Conservation (phyloP, 2,329 filamentous ascomycete species). For the Coniochaeta sp. region DNA sequence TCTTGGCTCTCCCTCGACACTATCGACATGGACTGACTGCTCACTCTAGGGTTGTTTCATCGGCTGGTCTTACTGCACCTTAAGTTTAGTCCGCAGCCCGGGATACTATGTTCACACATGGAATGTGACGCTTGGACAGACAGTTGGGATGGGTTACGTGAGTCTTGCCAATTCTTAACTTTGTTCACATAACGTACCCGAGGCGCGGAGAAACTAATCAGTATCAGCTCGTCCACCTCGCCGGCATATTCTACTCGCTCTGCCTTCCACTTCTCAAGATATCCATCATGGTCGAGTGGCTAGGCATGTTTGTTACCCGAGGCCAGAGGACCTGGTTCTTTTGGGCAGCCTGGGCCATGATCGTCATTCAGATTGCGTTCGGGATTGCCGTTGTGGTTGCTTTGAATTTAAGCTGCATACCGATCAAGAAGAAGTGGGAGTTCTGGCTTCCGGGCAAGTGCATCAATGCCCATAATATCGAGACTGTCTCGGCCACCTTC, state of each 20-base stretch:
- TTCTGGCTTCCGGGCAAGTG: conserved; percentile 23
- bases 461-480: conserved; percentile 17
- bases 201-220: neutral
- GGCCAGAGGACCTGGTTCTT: conserved; percentile 22
- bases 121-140: conserved; percentile 20
- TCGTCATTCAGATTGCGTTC: conserved; percentile 21
- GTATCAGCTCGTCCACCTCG: conserved; percentile 22
- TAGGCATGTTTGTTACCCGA: conserved; percentile 24
- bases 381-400: conserved; percentile 19
- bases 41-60: conserved; percentile 6
- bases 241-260: conserved; percentile 26
- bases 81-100: conserved; percentile 16
- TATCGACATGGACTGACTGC: neutral
- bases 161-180: conserved; percentile 4
- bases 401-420: conserved; percentile 26
- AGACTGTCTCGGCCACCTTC: conserved; percentile 21
- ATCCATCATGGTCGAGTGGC: conserved; percentile 35
- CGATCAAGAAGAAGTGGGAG: conserved; percentile 25
- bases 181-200: neutral
- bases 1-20: neutral
- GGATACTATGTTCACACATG: conserved; percentile 30
- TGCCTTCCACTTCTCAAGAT: conserved; percentile 30
- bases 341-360: conserved; percentile 23
- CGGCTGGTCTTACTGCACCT: conserved; percentile 15
- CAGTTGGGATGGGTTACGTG: conserved; percentile 18